Percentiles rank a stretch among this genome's conserved stretches.
Conservation (phyloP, 805 yeast genomes). For the Hemisphaericaspora nanyangensis region DNA sequence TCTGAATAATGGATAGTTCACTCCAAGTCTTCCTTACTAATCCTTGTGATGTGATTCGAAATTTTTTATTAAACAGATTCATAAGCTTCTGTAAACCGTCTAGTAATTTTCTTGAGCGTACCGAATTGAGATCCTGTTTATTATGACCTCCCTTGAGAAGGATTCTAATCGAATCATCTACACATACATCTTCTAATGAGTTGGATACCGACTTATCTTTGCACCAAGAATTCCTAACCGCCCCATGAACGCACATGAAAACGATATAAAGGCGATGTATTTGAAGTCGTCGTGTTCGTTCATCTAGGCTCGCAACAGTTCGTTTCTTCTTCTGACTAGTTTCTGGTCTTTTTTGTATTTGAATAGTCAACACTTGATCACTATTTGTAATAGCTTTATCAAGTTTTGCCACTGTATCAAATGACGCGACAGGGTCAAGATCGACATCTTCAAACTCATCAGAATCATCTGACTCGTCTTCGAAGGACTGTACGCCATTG, state of each 20-base stretch:
- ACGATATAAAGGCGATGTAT: slow-evolving; percentile 60
- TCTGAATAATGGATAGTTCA: slow-evolving; percentile 21
- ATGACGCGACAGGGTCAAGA: slow-evolving; percentile 8
- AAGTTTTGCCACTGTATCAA: no score
- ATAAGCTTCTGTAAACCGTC: slow-evolving; percentile 73
- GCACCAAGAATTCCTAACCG: slow-evolving; percentile 71
- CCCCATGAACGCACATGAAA: slow-evolving; percentile 63
- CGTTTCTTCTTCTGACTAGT: slow-evolving; percentile 22
- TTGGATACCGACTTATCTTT: slow-evolving; percentile 42
- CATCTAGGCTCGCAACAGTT: slow-evolving; percentile 48
- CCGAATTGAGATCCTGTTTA: slow-evolving; percentile 18
- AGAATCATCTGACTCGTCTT: slow-evolving; percentile 12
- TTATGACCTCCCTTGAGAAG: background rate
- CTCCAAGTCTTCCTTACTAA: slow-evolving; percentile 34
- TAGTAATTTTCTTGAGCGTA: slow-evolving; percentile 62
- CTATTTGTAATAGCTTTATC: no score
- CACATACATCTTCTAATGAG: slow-evolving; percentile 28
- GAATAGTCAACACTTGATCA: slow-evolving; percentile 4
- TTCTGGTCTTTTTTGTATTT: slow-evolving; percentile 14
- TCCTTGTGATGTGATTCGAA: slow-evolving; percentile 44
- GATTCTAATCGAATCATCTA: background rate
- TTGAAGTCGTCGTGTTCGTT: slow-evolving; percentile 46
- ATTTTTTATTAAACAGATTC: slow-evolving; percentile 56
- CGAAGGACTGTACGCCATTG: no score
- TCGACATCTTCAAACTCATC: slow-evolving; percentile 24